Evolutionary conservation across 176 grass and related monocot species (phyloP).

Genomic region (Hordeum vulgare): MorexV3_pseudomolecules_assembly NC_058519.1:535895345-535895844

Average conservation of each 20-base stretch:
- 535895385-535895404: constrained; percentile 75
- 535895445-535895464: background rate
- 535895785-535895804: background rate
- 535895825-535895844: background rate
- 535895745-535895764: background rate
- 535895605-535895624: background rate
- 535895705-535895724: background rate
- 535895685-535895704: constrained; percentile 6
- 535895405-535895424: constrained; percentile 61
- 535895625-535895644: background rate
- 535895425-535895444: constrained; percentile 80
- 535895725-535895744: background rate
- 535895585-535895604: background rate
- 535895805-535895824: background rate
- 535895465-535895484: background rate
- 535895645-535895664: background rate
- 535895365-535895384: constrained; percentile 74
- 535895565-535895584: background rate
- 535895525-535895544: background rate
- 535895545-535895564: constrained; percentile 15
- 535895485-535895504: background rate
- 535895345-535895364: constrained; percentile 85
- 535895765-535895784: background rate
- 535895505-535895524: background rate
- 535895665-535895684: background rate